These are phyloP conservation scores for Cardamine chenopodiifolia DNA, from an alignment of 345 rosid genomes.

Conservation along the genomic window DNA sequence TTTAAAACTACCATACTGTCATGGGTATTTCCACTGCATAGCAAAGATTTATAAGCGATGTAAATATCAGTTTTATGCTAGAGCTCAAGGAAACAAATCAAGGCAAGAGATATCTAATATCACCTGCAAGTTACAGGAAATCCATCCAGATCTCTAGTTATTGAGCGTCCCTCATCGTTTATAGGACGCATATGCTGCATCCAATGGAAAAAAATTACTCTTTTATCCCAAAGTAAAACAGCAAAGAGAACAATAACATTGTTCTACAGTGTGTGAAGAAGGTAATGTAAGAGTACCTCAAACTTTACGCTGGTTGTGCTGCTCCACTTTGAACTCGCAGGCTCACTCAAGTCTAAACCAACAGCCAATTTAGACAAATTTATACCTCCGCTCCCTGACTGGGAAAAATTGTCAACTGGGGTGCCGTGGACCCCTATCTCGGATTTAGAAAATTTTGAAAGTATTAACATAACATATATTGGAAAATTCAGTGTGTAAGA, in stretches of 20 bases:
- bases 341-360: constrained; percentile 87
- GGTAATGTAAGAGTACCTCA: constrained; percentile 54
- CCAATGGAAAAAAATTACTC: neutral
- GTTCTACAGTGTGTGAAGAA: neutral
- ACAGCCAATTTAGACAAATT: constrained; percentile 78
- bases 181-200: constrained; percentile 78
- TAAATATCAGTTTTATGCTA: constrained; percentile 39
- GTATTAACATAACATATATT: neutral
- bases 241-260: neutral
- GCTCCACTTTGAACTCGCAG: constrained; percentile 81
- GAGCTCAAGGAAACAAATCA: constrained; percentile 23
- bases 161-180: constrained; percentile 86
- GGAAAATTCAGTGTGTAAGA: neutral
- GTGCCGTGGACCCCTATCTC: constrained; percentile 90
- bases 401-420: constrained; percentile 81
- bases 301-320: constrained; percentile 84
- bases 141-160: constrained; percentile 83
- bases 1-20: constrained; percentile 92
- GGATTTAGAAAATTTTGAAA: constrained; percentile 37
- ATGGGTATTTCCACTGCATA: constrained; percentile 71
- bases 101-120: constrained; percentile 23
- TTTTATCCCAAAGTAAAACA: neutral
- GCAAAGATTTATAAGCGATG: constrained; percentile 36
- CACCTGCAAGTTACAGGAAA: constrained; percentile 93
- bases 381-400: constrained; percentile 86